Evolutionary conservation across 2,329 filamentous ascomycete species (phyloP), one percentile per base, ranked within the genome.

Genomic region (Aspergillus nomiae): DNA sequence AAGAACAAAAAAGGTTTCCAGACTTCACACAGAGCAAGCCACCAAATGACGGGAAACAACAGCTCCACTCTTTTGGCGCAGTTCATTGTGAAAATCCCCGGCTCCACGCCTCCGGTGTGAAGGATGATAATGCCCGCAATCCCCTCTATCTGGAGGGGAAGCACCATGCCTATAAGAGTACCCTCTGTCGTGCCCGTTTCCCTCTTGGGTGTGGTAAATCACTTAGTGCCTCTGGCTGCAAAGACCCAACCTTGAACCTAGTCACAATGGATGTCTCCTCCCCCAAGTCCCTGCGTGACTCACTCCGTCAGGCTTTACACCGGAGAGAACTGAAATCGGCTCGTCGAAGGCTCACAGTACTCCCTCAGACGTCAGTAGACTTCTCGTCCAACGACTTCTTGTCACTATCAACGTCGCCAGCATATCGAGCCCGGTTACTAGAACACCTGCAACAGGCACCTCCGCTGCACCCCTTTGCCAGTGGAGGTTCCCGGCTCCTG

Each of bases 371-470:
- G 34, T 76, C 80, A 1, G 71, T 75, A 0, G 88, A 90, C 74
- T 89, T 90, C 70, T 88, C 86, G 1, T 89, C 87, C 54, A 89
- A 89, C 72, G 88, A 90, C 73, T 88, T 89, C 64, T 82, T 90
- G 12, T 89, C 87, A 0, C 77, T 90, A 4, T 83, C 78, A 1
- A 81, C 77, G 1, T 84, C 81, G 9, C 70, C 77, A 0, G 71
- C 72, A 5, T 80, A 87, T n/a, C 82, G 82, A 6, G 58, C 75
- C 4, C 75, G 77, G 2, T 88, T 83, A 65, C 73, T 87, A 10
- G 60, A 77, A 8, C 83, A 86, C 63, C 73, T 86, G 2, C 71
- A 64, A 63, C 77, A 45, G 61, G 71, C 75, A 53, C 69, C 76
- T 0, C 65, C 76, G 28, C 65, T 68, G 2, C 72, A 80, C n/a